Evolutionary conservation across 495 filamentous ascomycete genomes (phyloP), one percentile per base, ranked within the genome.

Genomic region (Annulohypoxylon bovei): DNA sequence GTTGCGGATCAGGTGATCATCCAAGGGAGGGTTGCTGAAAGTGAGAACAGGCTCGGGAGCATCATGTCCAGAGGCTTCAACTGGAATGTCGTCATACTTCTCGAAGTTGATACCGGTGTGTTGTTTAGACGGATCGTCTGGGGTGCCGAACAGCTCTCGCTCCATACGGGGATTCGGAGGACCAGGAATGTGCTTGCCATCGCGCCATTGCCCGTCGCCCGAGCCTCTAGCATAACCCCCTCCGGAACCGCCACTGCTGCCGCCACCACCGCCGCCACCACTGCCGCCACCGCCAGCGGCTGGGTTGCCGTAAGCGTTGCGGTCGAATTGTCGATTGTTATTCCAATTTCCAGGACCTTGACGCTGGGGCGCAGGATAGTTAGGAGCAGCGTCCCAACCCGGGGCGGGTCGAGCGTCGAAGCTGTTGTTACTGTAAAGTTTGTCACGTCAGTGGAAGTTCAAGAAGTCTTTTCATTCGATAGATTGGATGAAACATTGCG

Each of bases 11-110:
- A 99, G 85, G 71, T 98, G 95, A 73, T 93, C 89, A 77, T 99
- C 95, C 56, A 99, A 84, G 65, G 95, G 95, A 53, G 95, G 95
- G 86, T 95, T 94, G 77, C 88, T 93, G 87, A 99, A 99, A 47
- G 86, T 84, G 71, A 89, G 89, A 64, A 96, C 91, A 40, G 96
- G 93, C 73, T 98, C 96, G 44, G 95, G 96, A 47, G 97, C 93
- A 78, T 96, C 90, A 47, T 93, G 91, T 46, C 95, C 95, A 64
- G 95, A 97, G 42, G 96, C 95, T 78, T 97, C 95, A 62, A 99
- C 96, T 33, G 95, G 95, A 73, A 99, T 99, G 77, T 99, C 95
- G 75, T 99, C 95, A 81, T 99, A 99, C 84, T 99, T 99, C 83
- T 97, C 89, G 77, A 99, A 99, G 86, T 99, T 99, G 89, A 99